Evolutionary conservation across 1,284 basidiomycete genomes (phyloP).

Genomic region (Ustilago shanxiensis): DNA sequence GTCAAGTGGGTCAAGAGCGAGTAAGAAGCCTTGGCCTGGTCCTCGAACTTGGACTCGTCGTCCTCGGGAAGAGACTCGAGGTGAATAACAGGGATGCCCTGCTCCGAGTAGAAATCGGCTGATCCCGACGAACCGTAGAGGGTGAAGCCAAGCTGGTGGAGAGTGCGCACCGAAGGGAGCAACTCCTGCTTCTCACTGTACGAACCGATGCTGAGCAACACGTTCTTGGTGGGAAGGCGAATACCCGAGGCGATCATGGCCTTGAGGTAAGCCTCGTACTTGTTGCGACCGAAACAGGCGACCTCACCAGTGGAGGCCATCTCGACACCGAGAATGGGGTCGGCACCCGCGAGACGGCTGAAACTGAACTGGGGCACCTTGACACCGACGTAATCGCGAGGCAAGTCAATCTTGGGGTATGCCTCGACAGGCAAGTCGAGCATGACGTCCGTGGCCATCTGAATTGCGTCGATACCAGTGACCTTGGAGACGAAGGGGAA

Average conservation of each 20-base stretch:
- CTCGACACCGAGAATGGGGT: slow-evolving; percentile 98
- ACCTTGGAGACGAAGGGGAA: slow-evolving; percentile 99
- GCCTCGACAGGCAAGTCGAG: slow-evolving; percentile 87
- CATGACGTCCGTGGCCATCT: slow-evolving; percentile 99
- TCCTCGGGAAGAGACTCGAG: slow-evolving; percentile 69
- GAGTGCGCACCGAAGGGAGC: slow-evolving; percentile 93
- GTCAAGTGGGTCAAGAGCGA: slow-evolving; percentile 68
- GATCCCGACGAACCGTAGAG: slow-evolving; percentile 98
- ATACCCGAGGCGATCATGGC: slow-evolving; percentile 96
- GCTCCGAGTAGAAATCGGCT: slow-evolving; percentile 73
- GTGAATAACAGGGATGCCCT: slow-evolving; percentile 68
- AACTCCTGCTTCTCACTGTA: slow-evolving; percentile 99
- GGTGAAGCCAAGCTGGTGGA: slow-evolving; percentile 93
- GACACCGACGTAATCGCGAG: slow-evolving; percentile 93
- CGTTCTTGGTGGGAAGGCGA: slow-evolving; percentile 92
- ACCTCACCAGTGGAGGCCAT: slow-evolving; percentile 99
- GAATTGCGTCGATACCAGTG: slow-evolving; percentile 95
- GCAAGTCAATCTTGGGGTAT: slow-evolving; percentile 88
- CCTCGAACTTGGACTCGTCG: slow-evolving; percentile 64
- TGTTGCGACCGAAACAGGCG: slow-evolving; percentile 96
- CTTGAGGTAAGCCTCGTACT: slow-evolving; percentile 98
- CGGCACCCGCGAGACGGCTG: slow-evolving; percentile 92
- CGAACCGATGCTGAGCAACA: slow-evolving; percentile 91
- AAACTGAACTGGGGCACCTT: slow-evolving; percentile 99
- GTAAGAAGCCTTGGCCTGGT: slow-evolving; percentile 66